phyloP scores from a whole-genome alignment of 1,284 basidiomycete species.

The Moniliophthora roreri region DNA sequence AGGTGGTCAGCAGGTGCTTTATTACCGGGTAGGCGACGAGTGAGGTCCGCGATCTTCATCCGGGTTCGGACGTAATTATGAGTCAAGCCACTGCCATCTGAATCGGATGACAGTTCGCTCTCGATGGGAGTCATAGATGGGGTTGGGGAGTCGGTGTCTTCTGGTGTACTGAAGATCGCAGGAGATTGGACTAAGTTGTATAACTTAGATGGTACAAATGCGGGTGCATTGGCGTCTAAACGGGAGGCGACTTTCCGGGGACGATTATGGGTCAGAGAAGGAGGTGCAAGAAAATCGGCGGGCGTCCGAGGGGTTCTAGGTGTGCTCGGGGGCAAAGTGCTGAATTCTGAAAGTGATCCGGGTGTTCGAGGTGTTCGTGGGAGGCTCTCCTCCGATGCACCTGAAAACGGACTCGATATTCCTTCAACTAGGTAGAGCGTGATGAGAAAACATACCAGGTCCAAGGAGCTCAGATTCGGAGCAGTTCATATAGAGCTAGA shows the following conservation, averaged over 20 bases:
- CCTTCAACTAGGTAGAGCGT: not conserved
- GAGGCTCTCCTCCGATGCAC: conserved; percentile 9
- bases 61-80: conserved; percentile 62
- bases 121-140: too few species aligned
- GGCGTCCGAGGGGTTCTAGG: conserved; percentile 33
- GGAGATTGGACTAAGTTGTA: conserved; percentile 2
- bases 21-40: conserved; percentile 26
- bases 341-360: conserved; percentile 17
- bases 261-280: conserved; percentile 10
- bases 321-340: conserved; percentile 16
- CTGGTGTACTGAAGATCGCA: conserved; percentile 5
- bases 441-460: not conserved
- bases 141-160: not conserved
- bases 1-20: conserved; percentile 20
- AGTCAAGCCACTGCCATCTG: conserved; percentile 56
- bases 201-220: conserved; percentile 32
- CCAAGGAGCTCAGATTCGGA: conserved; percentile 51
- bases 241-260: conserved; percentile 20
- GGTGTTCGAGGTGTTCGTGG: conserved; percentile 29
- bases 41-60: conserved; percentile 50
- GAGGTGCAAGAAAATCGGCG: conserved; percentile 29
- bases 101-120: conserved; percentile 3
- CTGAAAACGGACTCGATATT: not conserved
- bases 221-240: conserved; percentile 36
- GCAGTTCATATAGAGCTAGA: conserved; percentile 71